A percentile compares a stretch with the other conserved stretches of the same genome.
These are phyloP conservation scores for Cymbopogon citratus DNA, from an alignment of 176 grass and related monocot species.

Conservation along the genomic window DNA sequence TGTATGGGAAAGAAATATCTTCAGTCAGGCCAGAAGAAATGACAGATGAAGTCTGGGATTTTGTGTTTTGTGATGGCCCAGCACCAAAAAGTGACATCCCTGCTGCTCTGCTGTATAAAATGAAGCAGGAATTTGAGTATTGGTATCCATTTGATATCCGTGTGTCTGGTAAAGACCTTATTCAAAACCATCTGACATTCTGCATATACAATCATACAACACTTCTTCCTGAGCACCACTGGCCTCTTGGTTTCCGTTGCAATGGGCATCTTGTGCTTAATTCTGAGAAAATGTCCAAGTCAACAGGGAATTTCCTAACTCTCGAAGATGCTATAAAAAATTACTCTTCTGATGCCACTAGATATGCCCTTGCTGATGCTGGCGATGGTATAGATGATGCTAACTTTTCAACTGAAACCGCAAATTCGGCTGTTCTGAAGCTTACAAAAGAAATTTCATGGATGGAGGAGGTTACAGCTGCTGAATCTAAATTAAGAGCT, in stretches of 20 bases:
- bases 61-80: neutral
- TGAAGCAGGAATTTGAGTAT: neutral
- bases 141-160: neutral
- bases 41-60: neutral
- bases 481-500: conserved; percentile 50
- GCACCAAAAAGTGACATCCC: neutral
- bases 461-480: conserved; percentile 74
- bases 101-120: neutral
- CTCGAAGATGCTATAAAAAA: conserved; percentile 57
- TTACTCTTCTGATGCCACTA: conserved; percentile 72
- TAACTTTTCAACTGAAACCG: conserved; percentile 73
- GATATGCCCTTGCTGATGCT: conserved; percentile 76
- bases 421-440: conserved; percentile 73
- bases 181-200: neutral
- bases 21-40: neutral
- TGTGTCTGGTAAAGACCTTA: neutral
- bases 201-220: conserved; percentile 39
- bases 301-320: conserved; percentile 77
- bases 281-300: conserved; percentile 87
- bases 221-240: conserved; percentile 58
- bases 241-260: conserved; percentile 75
- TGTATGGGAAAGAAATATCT: neutral
- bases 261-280: conserved; percentile 92
- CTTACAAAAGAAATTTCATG: conserved; percentile 84
- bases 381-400: conserved; percentile 87